These are phyloP conservation scores for Cryptosporidium bovis DNA, from an alignment of 169 alveolate species.

Conservation along the genomic window DNA sequence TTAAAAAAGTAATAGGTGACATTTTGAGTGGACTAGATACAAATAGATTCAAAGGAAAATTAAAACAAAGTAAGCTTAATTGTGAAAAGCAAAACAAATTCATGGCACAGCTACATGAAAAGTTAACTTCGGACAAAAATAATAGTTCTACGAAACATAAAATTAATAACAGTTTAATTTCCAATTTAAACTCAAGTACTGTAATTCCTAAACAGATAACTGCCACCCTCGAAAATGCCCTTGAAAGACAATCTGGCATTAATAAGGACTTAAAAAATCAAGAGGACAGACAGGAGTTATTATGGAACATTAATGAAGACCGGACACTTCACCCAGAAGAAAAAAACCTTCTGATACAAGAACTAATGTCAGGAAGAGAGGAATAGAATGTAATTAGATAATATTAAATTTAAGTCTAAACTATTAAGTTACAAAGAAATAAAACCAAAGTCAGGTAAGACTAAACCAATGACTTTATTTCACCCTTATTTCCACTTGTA, in stretches of 20 bases:
- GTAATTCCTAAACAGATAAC: slow-evolving; percentile 6
- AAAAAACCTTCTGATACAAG: slow-evolving; percentile 17
- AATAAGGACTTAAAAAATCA: slow-evolving; percentile 3
- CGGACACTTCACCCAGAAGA: slow-evolving; percentile 28
- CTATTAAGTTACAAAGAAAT: neutral
- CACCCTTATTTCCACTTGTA: slow-evolving; percentile 16
- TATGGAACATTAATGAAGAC: slow-evolving; percentile 60
- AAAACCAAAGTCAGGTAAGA: neutral
- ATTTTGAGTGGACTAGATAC: slow-evolving; percentile 24
- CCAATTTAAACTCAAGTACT: neutral
- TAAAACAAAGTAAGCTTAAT: neutral
- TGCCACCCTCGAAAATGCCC: slow-evolving; percentile 9
- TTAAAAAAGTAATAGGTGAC: slow-evolving; percentile 26
- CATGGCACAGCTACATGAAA: slow-evolving; percentile 41
- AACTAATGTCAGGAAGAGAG: slow-evolving; percentile 9
- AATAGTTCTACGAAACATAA: neutral
- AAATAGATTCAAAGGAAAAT: slow-evolving; percentile 5
- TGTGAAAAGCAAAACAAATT: slow-evolving; percentile 62
- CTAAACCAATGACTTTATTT: slow-evolving; percentile 34
- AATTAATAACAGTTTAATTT: neutral
- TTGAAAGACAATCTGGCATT: slow-evolving; percentile 22
- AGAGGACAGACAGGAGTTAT: slow-evolving; percentile 45
- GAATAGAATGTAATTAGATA: neutral
- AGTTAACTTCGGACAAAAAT: neutral
- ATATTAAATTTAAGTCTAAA: neutral